Evolutionary conservation across 2,329 filamentous ascomycete genomes (phyloP).

Genomic region (Colletotrichum sp.): DNA sequence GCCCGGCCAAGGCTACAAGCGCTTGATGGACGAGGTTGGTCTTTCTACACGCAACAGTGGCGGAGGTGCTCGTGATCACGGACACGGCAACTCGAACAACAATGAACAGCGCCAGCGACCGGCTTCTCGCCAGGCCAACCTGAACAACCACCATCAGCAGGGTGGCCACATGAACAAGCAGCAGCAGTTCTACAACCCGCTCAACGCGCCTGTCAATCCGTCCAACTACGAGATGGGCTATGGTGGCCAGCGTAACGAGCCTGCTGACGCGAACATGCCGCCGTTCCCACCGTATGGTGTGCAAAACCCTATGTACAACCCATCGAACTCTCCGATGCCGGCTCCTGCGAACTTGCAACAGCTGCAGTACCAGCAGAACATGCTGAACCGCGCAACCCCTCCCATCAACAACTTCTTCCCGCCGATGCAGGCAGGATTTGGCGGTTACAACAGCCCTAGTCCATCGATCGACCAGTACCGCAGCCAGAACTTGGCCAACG

Average conservation of each 20-base stretch:
- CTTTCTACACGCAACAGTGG: conserved; percentile 69
- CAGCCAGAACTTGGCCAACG: conserved; percentile 54
- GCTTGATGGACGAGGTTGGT: conserved; percentile 97
- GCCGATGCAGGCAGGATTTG: conserved; percentile 59
- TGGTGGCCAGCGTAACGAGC: conserved; percentile 56
- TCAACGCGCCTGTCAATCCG: conserved; percentile 44
- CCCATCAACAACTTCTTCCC: conserved; percentile 64
- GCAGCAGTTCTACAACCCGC: conserved; percentile 53
- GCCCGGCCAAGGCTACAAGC: conserved; percentile 95
- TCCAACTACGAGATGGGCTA: conserved; percentile 57
- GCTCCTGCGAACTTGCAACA: conserved; percentile 56
- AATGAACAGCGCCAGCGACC: conserved; percentile 60
- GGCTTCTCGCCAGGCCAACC: conserved; percentile 57
- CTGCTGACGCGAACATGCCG: conserved; percentile 53
- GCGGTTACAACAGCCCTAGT: conserved; percentile 53
- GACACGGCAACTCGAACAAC: conserved; percentile 28
- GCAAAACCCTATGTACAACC: conserved; percentile 57
- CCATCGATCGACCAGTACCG: conserved; percentile 62
- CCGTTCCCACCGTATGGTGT: conserved; percentile 56
- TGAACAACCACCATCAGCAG: conserved; percentile 47
- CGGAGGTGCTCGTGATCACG: conserved; percentile 48
- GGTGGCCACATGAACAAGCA: conserved; percentile 48
- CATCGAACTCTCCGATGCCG: conserved; percentile 48
- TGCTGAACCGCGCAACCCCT: conserved; percentile 58
- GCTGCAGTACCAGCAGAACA: conserved; percentile 63